Evolutionary conservation across 1,139 yeast species (phyloP), one percentile per base, ranked within the genome.

Genomic region (Zygotorulaspora mrakii): DNA sequence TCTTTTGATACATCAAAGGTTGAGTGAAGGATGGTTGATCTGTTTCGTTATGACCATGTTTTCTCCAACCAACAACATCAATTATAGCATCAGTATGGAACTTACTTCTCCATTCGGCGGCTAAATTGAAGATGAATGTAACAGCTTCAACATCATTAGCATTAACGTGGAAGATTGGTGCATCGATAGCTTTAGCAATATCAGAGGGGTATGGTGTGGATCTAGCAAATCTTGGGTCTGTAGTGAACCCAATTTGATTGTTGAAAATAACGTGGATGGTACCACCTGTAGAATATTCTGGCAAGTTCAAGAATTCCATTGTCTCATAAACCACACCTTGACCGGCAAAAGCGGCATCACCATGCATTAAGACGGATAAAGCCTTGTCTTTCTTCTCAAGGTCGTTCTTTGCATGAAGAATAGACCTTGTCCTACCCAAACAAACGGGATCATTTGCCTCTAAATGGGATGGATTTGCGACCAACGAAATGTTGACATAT

Each of bases 391-490:
- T 86, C 36, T 74, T 76, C 50, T 88, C 88, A 51, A 83, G 79
- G 62, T 91, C 97, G 55, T 79, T 72, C 72, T 91, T 89, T 70
- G 79, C 84, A 64, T 87, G 95, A 70, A 87, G 94, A 54, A 89
- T 82, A 50, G 98, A 95, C 71, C 98, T 82, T 39, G 97, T 85
- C 74, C 94, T 86, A 70, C 98, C 99, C 59, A 91, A 76, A 43
- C 94, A 98, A 54, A 91, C 97, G 47, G 98, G 97, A 67, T 94
- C 98, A 70, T 89, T 96, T 47, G 98, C 94, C 73, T 91, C 98
- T 69, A 91, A 79, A 71, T 91, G 99, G 36, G 98, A 91, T 49
- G 99, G 99, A 69, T 91, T 91, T 48, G 98, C 99, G 50, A 94
- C 99, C 52, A 91, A 71, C 20, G 97, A 89, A 61, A 91, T 73